A percentile compares a stretch with the other conserved stretches of the same genome.
phyloP scores from a whole-genome alignment of 2,329 filamentous ascomycete species.

The Colletotrichum magnum region DNA sequence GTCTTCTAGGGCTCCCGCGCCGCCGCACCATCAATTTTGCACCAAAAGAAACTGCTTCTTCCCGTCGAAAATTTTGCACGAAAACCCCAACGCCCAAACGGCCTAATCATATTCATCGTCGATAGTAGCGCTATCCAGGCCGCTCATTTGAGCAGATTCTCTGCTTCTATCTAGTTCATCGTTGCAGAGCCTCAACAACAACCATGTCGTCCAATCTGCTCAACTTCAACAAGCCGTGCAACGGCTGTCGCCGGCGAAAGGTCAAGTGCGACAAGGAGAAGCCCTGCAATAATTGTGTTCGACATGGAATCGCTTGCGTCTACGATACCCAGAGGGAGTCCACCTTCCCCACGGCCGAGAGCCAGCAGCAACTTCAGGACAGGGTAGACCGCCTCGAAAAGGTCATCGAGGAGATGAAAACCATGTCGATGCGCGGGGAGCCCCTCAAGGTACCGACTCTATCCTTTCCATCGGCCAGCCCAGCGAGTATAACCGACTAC shows the following conservation, averaged over 20 bases:
- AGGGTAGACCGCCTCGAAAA: slow-evolving; percentile 35
- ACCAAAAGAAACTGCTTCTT: slow-evolving; percentile 6
- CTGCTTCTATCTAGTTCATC: slow-evolving; percentile 2
- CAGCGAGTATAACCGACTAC: slow-evolving; percentile 13
- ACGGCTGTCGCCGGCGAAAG: slow-evolving; percentile 32
- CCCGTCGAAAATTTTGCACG: slow-evolving; percentile 2
- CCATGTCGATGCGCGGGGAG: slow-evolving; percentile 18
- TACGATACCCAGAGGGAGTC: slow-evolving; percentile 31
- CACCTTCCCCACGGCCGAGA: slow-evolving; percentile 13
- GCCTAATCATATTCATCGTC: not conserved
- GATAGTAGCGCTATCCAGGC: not conserved
- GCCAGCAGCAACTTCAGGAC: slow-evolving; percentile 35
- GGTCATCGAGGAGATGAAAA: slow-evolving; percentile 32
- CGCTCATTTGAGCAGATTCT: slow-evolving; percentile 13
- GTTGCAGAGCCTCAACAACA: not conserved
- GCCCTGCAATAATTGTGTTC: slow-evolving; percentile 35
- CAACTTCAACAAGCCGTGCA: slow-evolving; percentile 37
- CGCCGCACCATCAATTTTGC: slow-evolving; percentile 9
- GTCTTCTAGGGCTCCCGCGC: slow-evolving; percentile 21
- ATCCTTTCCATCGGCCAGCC: slow-evolving; percentile 13
- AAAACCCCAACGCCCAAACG: not conserved
- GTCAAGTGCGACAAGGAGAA: slow-evolving; percentile 39
- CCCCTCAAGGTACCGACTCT: not conserved
- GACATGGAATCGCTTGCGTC: slow-evolving; percentile 34
- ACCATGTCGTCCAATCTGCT: slow-evolving; percentile 26